Conservation (phyloP, 2,329 filamentous ascomycete genomes). For the Ophiocordyceps camponoti-rufipedis region DNA sequence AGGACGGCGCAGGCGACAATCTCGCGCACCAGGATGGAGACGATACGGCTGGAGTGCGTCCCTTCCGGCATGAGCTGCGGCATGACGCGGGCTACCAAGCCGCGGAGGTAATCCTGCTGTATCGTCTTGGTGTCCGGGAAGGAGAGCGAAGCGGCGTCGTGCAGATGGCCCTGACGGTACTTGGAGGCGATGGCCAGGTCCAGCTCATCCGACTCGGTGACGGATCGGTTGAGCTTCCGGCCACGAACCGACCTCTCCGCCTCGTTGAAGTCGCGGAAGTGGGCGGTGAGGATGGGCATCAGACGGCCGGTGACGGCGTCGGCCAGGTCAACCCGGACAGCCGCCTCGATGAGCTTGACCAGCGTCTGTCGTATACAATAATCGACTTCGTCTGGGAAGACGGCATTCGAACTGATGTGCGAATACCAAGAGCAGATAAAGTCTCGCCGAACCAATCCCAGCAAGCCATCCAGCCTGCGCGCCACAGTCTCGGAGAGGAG, state of each 20-base stretch:
- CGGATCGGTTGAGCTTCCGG: constrained; percentile 67
- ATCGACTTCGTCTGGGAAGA: constrained; percentile 78
- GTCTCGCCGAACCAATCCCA: constrained; percentile 61
- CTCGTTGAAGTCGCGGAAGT: constrained; percentile 79
- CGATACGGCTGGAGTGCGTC: constrained; percentile 62
- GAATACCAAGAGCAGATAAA: constrained; percentile 83
- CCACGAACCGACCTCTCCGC: constrained; percentile 78
- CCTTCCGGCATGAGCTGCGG: constrained; percentile 56
- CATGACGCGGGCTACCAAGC: constrained; percentile 52
- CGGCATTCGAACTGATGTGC: constrained; percentile 62
- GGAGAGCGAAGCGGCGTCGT: constrained; percentile 66
- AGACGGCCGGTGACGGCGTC: constrained; percentile 67
- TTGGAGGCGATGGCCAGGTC: constrained; percentile 91
- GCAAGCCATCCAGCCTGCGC: constrained; percentile 58
- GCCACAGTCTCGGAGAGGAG: constrained; percentile 32
- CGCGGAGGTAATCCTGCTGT: constrained; percentile 77
- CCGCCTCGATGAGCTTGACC: constrained; percentile 48
- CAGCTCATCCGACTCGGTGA: constrained; percentile 92
- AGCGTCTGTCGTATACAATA: constrained; percentile 57
- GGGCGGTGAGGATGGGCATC: constrained; percentile 72
- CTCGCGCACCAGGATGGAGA: constrained; percentile 67
- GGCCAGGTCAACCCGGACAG: constrained; percentile 64
- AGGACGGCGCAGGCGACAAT: constrained; percentile 87
- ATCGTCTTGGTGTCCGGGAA: constrained; percentile 70
- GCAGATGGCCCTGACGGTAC: constrained; percentile 74